phyloP scores from a whole-genome alignment of 2,329 filamentous ascomycete species.

The Cladosporium sp. region DNA sequence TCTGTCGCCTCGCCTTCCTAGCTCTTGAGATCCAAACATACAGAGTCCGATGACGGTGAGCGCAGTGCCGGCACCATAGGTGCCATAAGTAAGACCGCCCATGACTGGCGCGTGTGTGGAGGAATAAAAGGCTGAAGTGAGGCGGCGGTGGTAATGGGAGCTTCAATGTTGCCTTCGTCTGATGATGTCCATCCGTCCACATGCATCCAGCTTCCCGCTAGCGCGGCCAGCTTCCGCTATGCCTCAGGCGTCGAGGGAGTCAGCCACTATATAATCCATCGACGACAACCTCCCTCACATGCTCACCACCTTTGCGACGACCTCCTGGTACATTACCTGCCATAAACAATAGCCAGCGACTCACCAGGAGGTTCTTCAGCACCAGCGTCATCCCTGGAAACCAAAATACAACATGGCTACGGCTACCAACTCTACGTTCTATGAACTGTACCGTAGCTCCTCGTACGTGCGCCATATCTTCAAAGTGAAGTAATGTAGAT shows the following conservation, averaged over 20 bases:
- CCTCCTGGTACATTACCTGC: constrained; percentile 5
- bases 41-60: constrained; percentile 41
- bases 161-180: constrained; percentile 9
- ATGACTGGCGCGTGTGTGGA: constrained; percentile 25
- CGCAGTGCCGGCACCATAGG: constrained; percentile 37
- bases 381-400: neutral
- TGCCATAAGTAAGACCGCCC: constrained; percentile 39
- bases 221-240: neutral
- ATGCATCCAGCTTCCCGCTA: neutral
- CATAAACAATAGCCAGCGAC: neutral
- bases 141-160: constrained; percentile 17
- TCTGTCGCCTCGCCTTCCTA: constrained; percentile 9
- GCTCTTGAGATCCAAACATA: constrained; percentile 24
- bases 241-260: constrained; percentile 6
- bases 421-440: constrained; percentile 55
- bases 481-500: neutral
- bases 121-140: constrained; percentile 8
- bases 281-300: neutral
- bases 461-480: constrained; percentile 64
- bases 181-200: constrained; percentile 2
- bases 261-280: constrained; percentile 13
- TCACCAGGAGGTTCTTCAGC: constrained; percentile 8
- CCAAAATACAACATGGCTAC: constrained; percentile 16
- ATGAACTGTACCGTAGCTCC: constrained; percentile 97
- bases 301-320: neutral